These are phyloP conservation scores for Sporothrix pseudoabietina DNA, from an alignment of 2,329 filamentous ascomycete genomes.

Conservation along the genomic window DNA sequence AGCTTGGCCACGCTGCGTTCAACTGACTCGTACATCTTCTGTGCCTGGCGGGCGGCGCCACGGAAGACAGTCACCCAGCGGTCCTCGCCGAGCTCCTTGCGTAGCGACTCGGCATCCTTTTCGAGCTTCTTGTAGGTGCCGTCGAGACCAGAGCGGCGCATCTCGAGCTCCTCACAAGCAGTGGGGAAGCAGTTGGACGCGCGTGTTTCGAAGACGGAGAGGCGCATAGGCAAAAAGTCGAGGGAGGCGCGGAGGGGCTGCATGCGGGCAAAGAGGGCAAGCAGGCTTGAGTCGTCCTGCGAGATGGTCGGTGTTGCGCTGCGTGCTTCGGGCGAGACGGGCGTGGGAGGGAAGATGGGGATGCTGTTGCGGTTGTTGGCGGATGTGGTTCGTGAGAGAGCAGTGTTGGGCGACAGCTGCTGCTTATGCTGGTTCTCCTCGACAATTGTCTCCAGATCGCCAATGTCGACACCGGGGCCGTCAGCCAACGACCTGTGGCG, in stretches of 20 bases:
- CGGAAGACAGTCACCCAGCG: conserved; percentile 95
- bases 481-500: conserved; percentile 75
- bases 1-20: conserved; percentile 84
- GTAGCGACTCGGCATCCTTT: conserved; percentile 82
- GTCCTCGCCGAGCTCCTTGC: conserved; percentile 91
- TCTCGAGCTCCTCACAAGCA: conserved; percentile 84
- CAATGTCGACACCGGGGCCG: conserved; percentile 70
- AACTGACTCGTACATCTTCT: conserved; percentile 96
- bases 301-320: conserved; percentile 53
- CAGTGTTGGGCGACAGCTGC: conserved; percentile 19
- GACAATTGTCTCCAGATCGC: conserved; percentile 88
- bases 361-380: conserved; percentile 69
- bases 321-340: conserved; percentile 54
- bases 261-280: conserved; percentile 92
- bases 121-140: conserved; percentile 86
- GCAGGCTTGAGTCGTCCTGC: conserved; percentile 83
- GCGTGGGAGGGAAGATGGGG: conserved; percentile 63
- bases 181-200: conserved; percentile 82
- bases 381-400: conserved; percentile 50
- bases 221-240: conserved; percentile 92
- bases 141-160: conserved; percentile 73
- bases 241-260: conserved; percentile 89
- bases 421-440: conserved; percentile 65
- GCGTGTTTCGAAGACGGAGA: conserved; percentile 81
- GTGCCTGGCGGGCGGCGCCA: conserved; percentile 85